Evolutionary conservation across 139 green algal genomes (phyloP).

Genomic region (Coccomyxa sp.): DNA sequence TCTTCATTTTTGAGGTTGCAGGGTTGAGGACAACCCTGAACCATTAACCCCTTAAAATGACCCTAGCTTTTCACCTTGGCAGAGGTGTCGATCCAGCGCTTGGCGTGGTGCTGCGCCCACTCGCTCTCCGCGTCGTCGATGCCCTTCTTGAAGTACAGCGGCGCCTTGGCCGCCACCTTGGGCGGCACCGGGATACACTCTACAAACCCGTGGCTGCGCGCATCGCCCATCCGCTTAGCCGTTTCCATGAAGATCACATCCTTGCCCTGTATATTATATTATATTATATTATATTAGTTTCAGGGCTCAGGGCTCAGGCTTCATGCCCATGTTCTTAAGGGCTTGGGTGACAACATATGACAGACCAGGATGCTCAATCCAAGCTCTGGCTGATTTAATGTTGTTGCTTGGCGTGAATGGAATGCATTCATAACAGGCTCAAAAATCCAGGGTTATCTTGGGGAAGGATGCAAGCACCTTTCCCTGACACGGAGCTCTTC

Average conservation of each 20-base stretch:
- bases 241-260: constrained; percentile 89
- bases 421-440: not conserved
- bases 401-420: not conserved
- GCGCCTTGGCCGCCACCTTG: constrained; percentile 34
- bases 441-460: no score
- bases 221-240: constrained; percentile 51
- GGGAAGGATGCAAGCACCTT: no score
- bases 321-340: no score
- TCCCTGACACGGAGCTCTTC: no score
- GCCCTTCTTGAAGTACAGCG: constrained; percentile 72
- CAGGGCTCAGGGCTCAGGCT: no score
- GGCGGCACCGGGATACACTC: constrained; percentile 76
- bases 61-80: no score
- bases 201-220: constrained; percentile 69
- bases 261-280: constrained; percentile 35
- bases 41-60: no score
- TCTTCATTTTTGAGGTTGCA: no score
- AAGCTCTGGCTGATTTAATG: not conserved
- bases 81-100: constrained; percentile 82
- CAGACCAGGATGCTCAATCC: not conserved
- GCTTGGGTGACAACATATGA: not conserved
- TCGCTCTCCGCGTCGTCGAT: constrained; percentile 87
- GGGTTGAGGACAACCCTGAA: no score
- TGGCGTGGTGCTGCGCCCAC: constrained; percentile 90
- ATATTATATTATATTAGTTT: no score